Percentiles rank a stretch among this genome's conserved stretches.
Evolutionary conservation across 1,284 basidiomycete species (phyloP).

Genomic region (Jaminaea rosea): DNA sequence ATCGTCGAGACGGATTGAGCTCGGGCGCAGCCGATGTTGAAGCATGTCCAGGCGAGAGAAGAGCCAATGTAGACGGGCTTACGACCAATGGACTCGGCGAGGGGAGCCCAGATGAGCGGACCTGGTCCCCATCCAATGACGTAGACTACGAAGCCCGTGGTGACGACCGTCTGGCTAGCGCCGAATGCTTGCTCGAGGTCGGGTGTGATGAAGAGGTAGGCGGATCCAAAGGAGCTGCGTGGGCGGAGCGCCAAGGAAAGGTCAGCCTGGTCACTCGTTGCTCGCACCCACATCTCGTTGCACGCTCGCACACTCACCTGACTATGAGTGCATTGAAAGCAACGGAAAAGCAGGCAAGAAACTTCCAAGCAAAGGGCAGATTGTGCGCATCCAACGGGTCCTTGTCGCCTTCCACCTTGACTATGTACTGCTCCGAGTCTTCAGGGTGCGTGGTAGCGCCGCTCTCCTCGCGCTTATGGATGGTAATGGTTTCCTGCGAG

Average conservation of each 20-base stretch:
- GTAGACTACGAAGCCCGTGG: background rate
- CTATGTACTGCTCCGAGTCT: background rate
- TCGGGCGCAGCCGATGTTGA: conserved; percentile 1
- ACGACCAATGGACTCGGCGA: background rate
- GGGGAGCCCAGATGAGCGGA: conserved; percentile 7
- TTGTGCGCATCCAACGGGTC: background rate
- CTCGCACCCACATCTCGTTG: too few relatives aligned
- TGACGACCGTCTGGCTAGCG: background rate
- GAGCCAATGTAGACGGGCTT: conserved; percentile 1
- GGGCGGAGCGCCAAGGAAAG: background rate
- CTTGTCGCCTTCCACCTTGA: background rate
- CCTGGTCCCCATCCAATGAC: conserved; percentile 6
- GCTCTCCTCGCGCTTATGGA: background rate
- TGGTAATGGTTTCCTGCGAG: too few relatives aligned
- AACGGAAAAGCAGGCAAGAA: background rate
- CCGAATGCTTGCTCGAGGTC: background rate
- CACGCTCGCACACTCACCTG: conserved; percentile 3
- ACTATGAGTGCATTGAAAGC: background rate
- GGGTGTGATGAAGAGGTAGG: background rate
- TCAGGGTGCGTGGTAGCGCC: background rate
- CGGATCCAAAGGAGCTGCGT: background rate
- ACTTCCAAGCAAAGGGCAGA: background rate
- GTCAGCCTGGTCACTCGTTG: background rate
- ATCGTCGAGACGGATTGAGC: conserved; percentile 1
- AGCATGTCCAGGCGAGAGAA: background rate